Evolutionary conservation across 2,329 filamentous ascomycete species (phyloP).

Genomic region (Onygenales sp.): DNA sequence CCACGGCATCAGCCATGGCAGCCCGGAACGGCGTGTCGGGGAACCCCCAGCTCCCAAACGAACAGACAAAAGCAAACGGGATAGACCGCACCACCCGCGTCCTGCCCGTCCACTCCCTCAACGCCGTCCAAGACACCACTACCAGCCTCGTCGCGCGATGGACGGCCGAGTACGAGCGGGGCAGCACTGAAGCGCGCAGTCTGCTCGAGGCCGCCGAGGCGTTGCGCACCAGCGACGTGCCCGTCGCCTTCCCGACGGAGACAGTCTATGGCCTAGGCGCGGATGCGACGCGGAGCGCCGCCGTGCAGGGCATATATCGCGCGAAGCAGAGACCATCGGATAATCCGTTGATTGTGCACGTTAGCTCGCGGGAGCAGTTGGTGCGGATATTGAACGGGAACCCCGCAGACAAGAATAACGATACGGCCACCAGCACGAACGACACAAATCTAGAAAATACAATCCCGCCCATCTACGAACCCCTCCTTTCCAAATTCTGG

Average conservation of each 20-base stretch:
- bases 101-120: conserved; percentile 29
- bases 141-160: conserved; percentile 29
- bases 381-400: conserved; percentile 45
- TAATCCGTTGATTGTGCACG: conserved; percentile 90
- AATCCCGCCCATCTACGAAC: conserved; percentile 66
- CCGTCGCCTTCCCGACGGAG: conserved; percentile 93
- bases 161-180: conserved; percentile 24
- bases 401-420: neutral
- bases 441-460: conserved; percentile 3
- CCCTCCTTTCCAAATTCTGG: conserved; percentile 80
- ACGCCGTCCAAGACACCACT: conserved; percentile 22
- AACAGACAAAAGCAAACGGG: neutral
- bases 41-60: neutral
- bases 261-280: conserved; percentile 97
- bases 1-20: neutral
- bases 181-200: conserved; percentile 38
- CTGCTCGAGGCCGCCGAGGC: conserved; percentile 58
- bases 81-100: conserved; percentile 20
- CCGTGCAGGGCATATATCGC: conserved; percentile 84
- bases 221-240: conserved; percentile 56
- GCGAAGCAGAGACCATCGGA: conserved; percentile 87
- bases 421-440: neutral
- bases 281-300: conserved; percentile 74
- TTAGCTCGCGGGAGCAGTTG: conserved; percentile 72
- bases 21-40: neutral